phyloP scores from a whole-genome alignment of 2,329 filamentous ascomycete species.

The Gaeumannomyces tritici region DNA sequence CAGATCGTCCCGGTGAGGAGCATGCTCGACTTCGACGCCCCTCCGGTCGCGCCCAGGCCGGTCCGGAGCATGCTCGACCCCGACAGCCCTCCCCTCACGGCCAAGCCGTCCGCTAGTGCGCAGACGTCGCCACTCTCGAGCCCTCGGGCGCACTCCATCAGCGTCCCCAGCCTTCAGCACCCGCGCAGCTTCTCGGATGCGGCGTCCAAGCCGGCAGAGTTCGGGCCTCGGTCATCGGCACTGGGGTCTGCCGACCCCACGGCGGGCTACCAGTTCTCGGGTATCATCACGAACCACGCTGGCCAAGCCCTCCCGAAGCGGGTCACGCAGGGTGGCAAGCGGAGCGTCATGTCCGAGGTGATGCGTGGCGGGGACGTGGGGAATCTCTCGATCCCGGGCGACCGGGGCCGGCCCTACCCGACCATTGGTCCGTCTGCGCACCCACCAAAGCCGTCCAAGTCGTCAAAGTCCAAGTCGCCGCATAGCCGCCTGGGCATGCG shows the following conservation, averaged over 20 bases:
- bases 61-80: slow-evolving; percentile 45
- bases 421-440: slow-evolving; percentile 18
- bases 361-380: slow-evolving; percentile 42
- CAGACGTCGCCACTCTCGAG: slow-evolving; percentile 31
- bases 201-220: slow-evolving; percentile 34
- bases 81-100: slow-evolving; percentile 21
- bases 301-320: slow-evolving; percentile 41
- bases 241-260: slow-evolving; percentile 28
- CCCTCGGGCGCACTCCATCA: slow-evolving; percentile 20
- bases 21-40: slow-evolving; percentile 51
- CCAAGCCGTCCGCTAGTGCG: slow-evolving; percentile 27
- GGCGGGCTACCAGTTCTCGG: slow-evolving; percentile 51
- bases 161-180: slow-evolving; percentile 19
- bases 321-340: slow-evolving; percentile 34
- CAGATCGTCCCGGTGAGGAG: slow-evolving; percentile 46
- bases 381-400: slow-evolving; percentile 38
- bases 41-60: slow-evolving; percentile 18
- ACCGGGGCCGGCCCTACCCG: slow-evolving; percentile 31
- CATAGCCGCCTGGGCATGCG: slow-evolving; percentile 37
- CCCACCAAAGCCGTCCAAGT: slow-evolving; percentile 11
- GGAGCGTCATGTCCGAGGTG: slow-evolving; percentile 40
- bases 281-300: slow-evolving; percentile 43
- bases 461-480: slow-evolving; percentile 44
- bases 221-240: slow-evolving; percentile 28
- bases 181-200: slow-evolving; percentile 49